These are phyloP conservation scores for Podaxis rugospora DNA, from an alignment of 768 basidiomycete species.

Conservation along the genomic window DNA sequence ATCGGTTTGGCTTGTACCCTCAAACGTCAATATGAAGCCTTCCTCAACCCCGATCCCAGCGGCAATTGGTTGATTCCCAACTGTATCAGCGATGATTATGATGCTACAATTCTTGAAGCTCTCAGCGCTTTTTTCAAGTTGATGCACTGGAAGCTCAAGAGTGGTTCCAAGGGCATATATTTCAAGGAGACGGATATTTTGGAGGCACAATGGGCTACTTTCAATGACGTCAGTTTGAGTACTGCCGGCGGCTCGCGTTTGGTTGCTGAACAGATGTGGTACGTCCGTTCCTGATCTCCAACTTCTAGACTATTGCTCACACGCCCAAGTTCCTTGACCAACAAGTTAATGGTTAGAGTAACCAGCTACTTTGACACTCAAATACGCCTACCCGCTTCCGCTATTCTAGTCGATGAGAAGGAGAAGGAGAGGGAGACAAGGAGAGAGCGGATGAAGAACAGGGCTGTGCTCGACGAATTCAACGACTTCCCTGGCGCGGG, in stretches of 20 bases:
- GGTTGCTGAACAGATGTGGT: slow-evolving; percentile 97
- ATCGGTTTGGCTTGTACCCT: slow-evolving; percentile 93
- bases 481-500: slow-evolving; percentile 25
- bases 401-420: slow-evolving; percentile 25
- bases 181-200: slow-evolving; percentile 99
- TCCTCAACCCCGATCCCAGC: slow-evolving; percentile 79
- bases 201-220: slow-evolving; percentile 93
- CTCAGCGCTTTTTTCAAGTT: slow-evolving; percentile 88
- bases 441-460: slow-evolving; percentile 11
- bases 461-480: slow-evolving; percentile 7
- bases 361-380: slow-evolving; percentile 95
- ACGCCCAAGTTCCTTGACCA: slow-evolving; percentile 72
- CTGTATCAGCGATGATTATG: slow-evolving; percentile 89
- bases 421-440: slow-evolving; percentile 7
- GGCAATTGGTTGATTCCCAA: slow-evolving; percentile 87
- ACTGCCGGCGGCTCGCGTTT: slow-evolving; percentile 83
- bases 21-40: slow-evolving; percentile 91
- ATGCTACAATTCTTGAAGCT: slow-evolving; percentile 82
- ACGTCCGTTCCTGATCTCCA: slow-evolving; percentile 20
- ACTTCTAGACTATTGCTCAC: not conserved
- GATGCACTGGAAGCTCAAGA: slow-evolving; percentile 94
- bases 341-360: slow-evolving; percentile 89
- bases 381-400: slow-evolving; percentile 67
- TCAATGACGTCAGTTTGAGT: slow-evolving; percentile 87
- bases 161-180: slow-evolving; percentile 85